Conservation (phyloP, 2,329 filamentous ascomycete genomes). For the Aphanocladium album region DNA sequence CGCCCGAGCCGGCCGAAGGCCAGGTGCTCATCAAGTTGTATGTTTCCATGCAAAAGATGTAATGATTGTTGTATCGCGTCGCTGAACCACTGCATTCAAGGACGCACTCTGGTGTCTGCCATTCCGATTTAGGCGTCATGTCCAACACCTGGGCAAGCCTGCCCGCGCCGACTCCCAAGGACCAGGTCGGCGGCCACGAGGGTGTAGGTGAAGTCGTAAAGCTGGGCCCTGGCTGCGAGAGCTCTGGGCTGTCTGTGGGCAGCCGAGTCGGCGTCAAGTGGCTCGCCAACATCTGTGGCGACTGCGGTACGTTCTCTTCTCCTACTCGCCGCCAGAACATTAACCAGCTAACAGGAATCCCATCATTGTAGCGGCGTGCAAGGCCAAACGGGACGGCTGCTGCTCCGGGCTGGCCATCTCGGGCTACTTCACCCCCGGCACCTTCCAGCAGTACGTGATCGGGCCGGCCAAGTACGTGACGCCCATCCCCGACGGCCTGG, state of each 20-base stretch:
- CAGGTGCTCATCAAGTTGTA: slow-evolving; percentile 23
- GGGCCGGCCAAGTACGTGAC: slow-evolving; percentile 36
- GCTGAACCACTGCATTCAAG: neutral
- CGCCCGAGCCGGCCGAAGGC: slow-evolving; percentile 20
- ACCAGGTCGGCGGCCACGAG: slow-evolving; percentile 58
- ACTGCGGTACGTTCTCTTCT: slow-evolving; percentile 27
- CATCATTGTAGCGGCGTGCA: slow-evolving; percentile 5
- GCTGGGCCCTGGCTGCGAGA: slow-evolving; percentile 55
- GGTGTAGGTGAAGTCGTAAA: slow-evolving; percentile 62
- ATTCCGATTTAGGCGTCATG: slow-evolving; percentile 20
- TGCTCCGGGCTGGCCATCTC: slow-evolving; percentile 22
- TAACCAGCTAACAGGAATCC: neutral
- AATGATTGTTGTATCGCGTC: no score
- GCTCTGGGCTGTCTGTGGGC: slow-evolving; percentile 54
- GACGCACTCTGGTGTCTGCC: slow-evolving; percentile 23
- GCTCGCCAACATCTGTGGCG: slow-evolving; percentile 53
- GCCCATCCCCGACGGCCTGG: slow-evolving; percentile 33
- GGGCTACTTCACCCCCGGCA: slow-evolving; percentile 23
- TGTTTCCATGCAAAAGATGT: no score
- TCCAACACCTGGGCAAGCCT: slow-evolving; percentile 11
- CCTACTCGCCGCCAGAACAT: neutral
- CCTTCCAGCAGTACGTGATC: slow-evolving; percentile 21
- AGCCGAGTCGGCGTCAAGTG: slow-evolving; percentile 69
- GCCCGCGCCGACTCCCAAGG: slow-evolving; percentile 9
- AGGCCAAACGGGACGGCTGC: slow-evolving; percentile 17